These are phyloP conservation scores for Phaeosphaeria sp. DNA, from an alignment of 2,329 filamentous ascomycete genomes.

Conservation along the genomic window DNA sequence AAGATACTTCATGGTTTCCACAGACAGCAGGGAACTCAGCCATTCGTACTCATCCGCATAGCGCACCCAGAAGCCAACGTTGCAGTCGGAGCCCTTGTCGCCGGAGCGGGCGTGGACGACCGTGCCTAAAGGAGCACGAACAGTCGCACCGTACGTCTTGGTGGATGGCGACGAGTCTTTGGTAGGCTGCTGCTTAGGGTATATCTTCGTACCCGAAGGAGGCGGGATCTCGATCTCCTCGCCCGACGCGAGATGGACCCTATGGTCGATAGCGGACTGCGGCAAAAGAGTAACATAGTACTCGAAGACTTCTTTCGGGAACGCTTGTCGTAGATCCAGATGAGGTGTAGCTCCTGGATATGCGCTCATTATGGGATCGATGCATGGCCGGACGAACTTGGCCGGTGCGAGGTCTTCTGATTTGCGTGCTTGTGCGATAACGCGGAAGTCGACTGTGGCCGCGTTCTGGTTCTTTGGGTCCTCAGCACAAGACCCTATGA, in stretches of 20 bases:
- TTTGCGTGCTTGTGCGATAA: slow-evolving; percentile 55
- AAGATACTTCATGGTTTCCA: slow-evolving; percentile 30
- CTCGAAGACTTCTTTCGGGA: slow-evolving; percentile 50
- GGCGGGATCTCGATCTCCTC: slow-evolving; percentile 40
- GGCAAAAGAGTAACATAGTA: slow-evolving; percentile 50
- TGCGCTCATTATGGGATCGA: slow-evolving; percentile 53
- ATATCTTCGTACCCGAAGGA: slow-evolving; percentile 38
- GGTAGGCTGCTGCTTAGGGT: slow-evolving; percentile 44
- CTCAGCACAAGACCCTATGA: slow-evolving; percentile 48
- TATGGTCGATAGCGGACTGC: slow-evolving; percentile 30
- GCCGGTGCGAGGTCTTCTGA: slow-evolving; percentile 40
- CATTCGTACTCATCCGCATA: slow-evolving; percentile 42
- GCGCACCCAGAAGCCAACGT: slow-evolving; percentile 47
- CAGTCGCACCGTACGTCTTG: slow-evolving; percentile 29
- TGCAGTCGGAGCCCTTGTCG: slow-evolving; percentile 46
- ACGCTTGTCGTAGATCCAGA: slow-evolving; percentile 48
- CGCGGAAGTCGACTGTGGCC: slow-evolving; percentile 57
- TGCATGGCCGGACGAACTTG: slow-evolving; percentile 50
- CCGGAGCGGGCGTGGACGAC: slow-evolving; percentile 53
- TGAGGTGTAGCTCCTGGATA: slow-evolving; percentile 53
- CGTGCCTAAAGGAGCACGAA: slow-evolving; percentile 50
- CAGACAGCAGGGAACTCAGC: slow-evolving; percentile 37
- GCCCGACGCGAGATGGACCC: slow-evolving; percentile 37
- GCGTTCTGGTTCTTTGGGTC: slow-evolving; percentile 55
- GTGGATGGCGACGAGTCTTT: slow-evolving; percentile 15